phyloP scores from a whole-genome alignment of 768 basidiomycete genomes.

The Sutorius australiensis region DNA sequence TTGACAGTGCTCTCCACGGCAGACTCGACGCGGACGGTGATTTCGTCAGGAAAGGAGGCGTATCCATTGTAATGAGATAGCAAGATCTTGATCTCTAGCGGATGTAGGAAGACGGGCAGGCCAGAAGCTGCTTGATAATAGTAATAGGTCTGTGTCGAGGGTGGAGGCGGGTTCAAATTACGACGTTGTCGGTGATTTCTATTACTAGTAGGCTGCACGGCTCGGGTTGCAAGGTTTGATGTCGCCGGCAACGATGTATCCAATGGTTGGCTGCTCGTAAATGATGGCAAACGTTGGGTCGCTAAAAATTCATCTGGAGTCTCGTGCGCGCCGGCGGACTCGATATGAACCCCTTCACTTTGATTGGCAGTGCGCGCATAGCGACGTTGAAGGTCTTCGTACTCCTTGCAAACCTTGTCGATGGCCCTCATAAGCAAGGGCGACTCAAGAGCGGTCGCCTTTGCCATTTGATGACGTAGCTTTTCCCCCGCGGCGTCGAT shows the following conservation, averaged over 20 bases:
- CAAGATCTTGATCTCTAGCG: slow-evolving; percentile 92
- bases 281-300: slow-evolving; percentile 30
- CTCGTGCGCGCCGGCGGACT: slow-evolving; percentile 30
- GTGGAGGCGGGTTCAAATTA: slow-evolving; percentile 83
- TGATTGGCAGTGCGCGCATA: slow-evolving; percentile 12
- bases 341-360: slow-evolving; percentile 19
- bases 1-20: slow-evolving; percentile 77
- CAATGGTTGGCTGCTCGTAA: slow-evolving; percentile 7
- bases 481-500: slow-evolving; percentile 75
- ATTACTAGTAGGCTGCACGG: slow-evolving; percentile 22
- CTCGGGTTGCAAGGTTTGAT: slow-evolving; percentile 4
- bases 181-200: slow-evolving; percentile 58
- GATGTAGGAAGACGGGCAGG: slow-evolving; percentile 87
- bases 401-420: slow-evolving; percentile 56
- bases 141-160: slow-evolving; percentile 86
- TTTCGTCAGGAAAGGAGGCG: slow-evolving; percentile 76
- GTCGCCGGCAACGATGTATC: slow-evolving; percentile 1
- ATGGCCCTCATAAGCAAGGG: slow-evolving; percentile 59
- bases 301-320: slow-evolving; percentile 59
- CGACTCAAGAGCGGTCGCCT: slow-evolving; percentile 73
- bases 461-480: slow-evolving; percentile 74
- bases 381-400: slow-evolving; percentile 51
- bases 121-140: slow-evolving; percentile 96
- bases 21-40: slow-evolving; percentile 77
- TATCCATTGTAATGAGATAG: slow-evolving; percentile 81